phyloP scores from a whole-genome alignment of 108 stramenopile genomes.

The Fragilaria crotonensis region DNA sequence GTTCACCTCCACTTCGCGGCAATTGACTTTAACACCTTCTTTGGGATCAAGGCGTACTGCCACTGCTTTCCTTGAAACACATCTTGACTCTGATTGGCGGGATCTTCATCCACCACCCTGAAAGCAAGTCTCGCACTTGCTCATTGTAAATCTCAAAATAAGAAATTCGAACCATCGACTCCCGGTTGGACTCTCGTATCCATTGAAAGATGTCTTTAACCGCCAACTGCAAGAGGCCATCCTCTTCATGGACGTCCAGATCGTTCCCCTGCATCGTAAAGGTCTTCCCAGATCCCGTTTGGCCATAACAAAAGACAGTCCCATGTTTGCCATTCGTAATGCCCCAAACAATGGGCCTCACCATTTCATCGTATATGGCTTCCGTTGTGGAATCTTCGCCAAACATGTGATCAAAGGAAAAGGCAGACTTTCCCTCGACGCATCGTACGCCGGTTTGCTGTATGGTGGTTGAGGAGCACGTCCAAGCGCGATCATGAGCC shows the following conservation, averaged over 20 bases:
- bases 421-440: not conserved
- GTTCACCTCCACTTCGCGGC: conserved; percentile 48
- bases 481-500: too few relatives aligned
- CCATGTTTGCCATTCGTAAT: conserved; percentile 37
- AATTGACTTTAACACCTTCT: conserved; percentile 86
- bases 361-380: not conserved
- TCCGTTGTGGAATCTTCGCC: not conserved
- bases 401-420: not conserved
- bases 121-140: conserved; percentile 86
- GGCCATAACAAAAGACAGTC: conserved; percentile 97
- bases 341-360: not conserved
- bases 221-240: conserved; percentile 53
- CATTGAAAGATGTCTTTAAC: conserved; percentile 52
- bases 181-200: conserved; percentile 21
- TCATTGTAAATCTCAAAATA: conserved; percentile 98
- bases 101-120: conserved; percentile 23
- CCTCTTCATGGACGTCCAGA: conserved; percentile 39
- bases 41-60: conserved; percentile 41
- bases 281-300: conserved; percentile 91
- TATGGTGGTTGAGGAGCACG: too few relatives aligned
- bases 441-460: not conserved
- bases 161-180: conserved; percentile 38
- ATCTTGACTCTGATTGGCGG: conserved; percentile 23
- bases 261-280: conserved; percentile 81
- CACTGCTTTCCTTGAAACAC: not conserved